Base-by-base conservation (phyloP, 768 basidiomycete genomes). In the Phylloporus sp. region DNA sequence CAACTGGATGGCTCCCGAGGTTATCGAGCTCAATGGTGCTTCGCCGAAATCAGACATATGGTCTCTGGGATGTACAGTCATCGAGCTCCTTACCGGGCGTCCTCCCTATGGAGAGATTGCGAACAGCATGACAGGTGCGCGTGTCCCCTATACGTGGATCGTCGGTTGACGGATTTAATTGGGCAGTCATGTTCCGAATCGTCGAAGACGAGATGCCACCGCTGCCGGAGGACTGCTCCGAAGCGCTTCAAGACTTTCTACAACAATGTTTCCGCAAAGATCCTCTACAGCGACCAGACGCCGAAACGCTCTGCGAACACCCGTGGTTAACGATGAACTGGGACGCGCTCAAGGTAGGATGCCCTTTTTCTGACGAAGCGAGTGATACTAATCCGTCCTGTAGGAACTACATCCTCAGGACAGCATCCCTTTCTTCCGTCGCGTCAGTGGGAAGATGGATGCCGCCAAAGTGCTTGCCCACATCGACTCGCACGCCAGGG, bases 1-100 rank as follows among this genome's bases (percentile, higher is more conserved):
- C 14, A 95, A 97, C 60, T 99, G 95, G 95, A 98, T 99, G 93
- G 94, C 94, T 10, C 95, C 95, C 3, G 95, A 99, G 67, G 90
- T 97, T 41, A 98, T 99, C 52, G 86, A 92, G 63, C 78, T 98
- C 45, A 87, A 92, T 64, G 94, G 94, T 4, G 90, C 95, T 8
- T 86, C 89, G n/a, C 76, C 85, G 0, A 92, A 92, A 58, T 86
- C 90, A 22, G 93, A 96, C 62, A 94, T 96, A 26, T 96, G 93
- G 93, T 95, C 92, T 0, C 68, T 99, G 53, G 95, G 83, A 1
- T 96, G 94, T 61, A 97, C 95, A 4, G 82, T 97, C 56, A 82
- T 95, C 56, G 95, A 99, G 68, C 76, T 99, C 21, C 71, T 97
- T 53, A 95, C 92, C 6, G 95, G 95, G 2, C 75, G 80, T 24